A percentile compares a stretch with the other conserved stretches of the same genome.
Conservation (phyloP, 257 asterid species). For the Solanum tacnaense region DNA sequence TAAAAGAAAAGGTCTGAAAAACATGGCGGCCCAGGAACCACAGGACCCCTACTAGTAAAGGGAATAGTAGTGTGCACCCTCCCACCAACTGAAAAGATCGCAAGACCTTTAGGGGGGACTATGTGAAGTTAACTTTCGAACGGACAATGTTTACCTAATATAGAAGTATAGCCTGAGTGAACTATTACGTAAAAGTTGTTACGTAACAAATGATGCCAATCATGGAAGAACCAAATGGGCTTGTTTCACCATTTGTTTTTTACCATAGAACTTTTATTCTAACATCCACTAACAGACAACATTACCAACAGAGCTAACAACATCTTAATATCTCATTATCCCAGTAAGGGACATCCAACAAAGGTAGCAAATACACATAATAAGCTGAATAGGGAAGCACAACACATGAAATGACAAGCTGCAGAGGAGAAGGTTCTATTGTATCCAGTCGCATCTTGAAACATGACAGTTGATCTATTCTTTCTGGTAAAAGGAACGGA, state of each 20-base stretch:
- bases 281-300: neutral
- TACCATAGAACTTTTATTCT: neutral
- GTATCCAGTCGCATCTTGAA: neutral
- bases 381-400: neutral
- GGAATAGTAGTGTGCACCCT: neutral
- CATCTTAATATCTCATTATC: neutral
- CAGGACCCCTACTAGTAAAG: neutral
- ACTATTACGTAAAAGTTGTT: neutral
- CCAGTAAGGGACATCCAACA: neutral
- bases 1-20: neutral
- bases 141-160: neutral
- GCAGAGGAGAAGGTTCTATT: neutral
- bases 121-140: neutral
- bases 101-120: neutral
- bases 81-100: neutral
- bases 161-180: neutral
- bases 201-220: neutral
- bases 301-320: neutral
- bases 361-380: neutral
- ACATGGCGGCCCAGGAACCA: neutral
- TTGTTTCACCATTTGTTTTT: neutral
- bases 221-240: neutral
- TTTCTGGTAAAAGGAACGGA: slow-evolving; percentile 25
- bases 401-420: neutral
- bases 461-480: slow-evolving; percentile 8